Evolutionary conservation across 805 yeast genomes (phyloP).

Genomic region (Osmozyma mogii): DNA sequence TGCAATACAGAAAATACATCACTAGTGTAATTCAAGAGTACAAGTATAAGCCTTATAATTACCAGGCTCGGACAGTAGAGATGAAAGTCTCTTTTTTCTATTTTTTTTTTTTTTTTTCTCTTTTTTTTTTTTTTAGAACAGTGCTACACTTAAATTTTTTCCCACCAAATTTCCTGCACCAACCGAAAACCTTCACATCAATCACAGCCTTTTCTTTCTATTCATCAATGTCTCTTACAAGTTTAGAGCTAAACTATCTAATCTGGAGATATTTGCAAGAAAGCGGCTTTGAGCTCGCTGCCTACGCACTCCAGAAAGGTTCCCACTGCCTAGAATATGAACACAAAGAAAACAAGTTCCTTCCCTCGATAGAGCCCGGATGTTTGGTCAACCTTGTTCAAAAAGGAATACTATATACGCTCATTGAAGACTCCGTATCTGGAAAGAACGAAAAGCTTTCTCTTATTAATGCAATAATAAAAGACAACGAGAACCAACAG

Average conservation of each 20-base stretch:
- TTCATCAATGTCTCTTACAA: conserved; percentile 76
- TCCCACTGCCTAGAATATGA: conserved; percentile 54
- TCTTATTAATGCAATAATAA: conserved; percentile 46
- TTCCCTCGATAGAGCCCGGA: conserved; percentile 60
- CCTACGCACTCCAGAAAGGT: conserved; percentile 74
- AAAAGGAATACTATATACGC: conserved; percentile 73
- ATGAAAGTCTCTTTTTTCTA: conserved; percentile 2
- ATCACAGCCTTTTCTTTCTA: not conserved
- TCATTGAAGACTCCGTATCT: conserved; percentile 52
- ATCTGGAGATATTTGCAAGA: conserved; percentile 93
- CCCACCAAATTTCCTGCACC: not conserved
- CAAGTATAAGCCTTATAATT: no score
- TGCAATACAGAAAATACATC: no score
- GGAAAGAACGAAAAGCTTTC: conserved; percentile 10
- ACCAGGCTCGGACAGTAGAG: not conserved
- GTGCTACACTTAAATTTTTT: not conserved
- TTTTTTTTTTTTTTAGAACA: not conserved
- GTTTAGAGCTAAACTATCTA: conserved; percentile 80
- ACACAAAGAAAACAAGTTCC: conserved; percentile 31
- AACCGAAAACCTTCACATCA: not conserved
- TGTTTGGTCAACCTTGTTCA: conserved; percentile 76
- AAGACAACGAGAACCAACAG: conserved; percentile 28
- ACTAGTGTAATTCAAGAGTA: no score
- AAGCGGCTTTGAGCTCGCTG: conserved; percentile 66
- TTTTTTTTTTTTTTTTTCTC: not conserved